These are phyloP conservation scores for Periconia sp. DNA, from an alignment of 2,329 filamentous ascomycete genomes.

Conservation along the genomic window DNA sequence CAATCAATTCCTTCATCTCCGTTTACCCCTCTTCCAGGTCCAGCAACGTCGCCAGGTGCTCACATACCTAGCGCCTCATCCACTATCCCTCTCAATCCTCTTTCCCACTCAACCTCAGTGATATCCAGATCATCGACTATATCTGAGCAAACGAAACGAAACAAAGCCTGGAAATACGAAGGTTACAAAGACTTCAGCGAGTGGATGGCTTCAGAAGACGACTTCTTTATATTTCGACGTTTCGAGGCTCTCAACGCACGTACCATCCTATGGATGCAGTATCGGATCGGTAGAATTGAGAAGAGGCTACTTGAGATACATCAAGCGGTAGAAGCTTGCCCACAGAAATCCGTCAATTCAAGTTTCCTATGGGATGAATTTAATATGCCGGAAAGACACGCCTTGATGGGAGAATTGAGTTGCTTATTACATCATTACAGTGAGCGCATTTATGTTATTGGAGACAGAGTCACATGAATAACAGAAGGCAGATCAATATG, in stretches of 20 bases:
- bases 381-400: conserved; percentile 9
- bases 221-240: conserved; percentile 36
- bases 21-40: conserved; percentile 2
- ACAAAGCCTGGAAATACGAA: conserved; percentile 25
- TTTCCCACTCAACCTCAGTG: neutral
- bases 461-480: too few species aligned
- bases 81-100: neutral
- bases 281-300: conserved; percentile 23
- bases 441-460: too few species aligned
- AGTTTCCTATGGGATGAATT: conserved; percentile 23
- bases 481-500: conserved; percentile 19
- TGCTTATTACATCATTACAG: conserved; percentile 22
- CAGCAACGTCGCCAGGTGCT: conserved; percentile 2
- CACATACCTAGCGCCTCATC: neutral
- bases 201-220: conserved; percentile 38
- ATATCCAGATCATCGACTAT: neutral
- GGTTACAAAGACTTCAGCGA: conserved; percentile 33
- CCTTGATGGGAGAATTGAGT: conserved; percentile 21
- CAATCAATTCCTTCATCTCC: neutral
- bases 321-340: conserved; percentile 1
- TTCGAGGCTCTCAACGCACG: conserved; percentile 32
- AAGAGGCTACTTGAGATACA: conserved; percentile 15
- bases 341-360: conserved; percentile 10
- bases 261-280: conserved; percentile 31
- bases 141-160: neutral